These are phyloP conservation scores for Leccinum subgranulosum DNA, from an alignment of 768 basidiomycete species.

Conservation along the genomic window DNA sequence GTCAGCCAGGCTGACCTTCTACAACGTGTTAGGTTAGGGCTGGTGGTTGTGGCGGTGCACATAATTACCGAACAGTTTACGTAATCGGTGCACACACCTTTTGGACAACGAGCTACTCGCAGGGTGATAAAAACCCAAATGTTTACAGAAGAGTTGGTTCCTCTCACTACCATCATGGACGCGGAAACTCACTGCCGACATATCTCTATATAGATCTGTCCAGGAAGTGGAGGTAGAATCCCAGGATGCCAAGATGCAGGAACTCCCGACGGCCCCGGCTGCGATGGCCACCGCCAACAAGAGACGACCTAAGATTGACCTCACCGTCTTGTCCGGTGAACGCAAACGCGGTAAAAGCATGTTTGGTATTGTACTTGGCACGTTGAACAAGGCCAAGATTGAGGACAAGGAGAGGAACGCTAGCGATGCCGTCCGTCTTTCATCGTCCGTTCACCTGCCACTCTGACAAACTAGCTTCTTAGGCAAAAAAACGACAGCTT, in stretches of 20 bases:
- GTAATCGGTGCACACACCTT: conserved; percentile 9
- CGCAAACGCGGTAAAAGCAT: conserved; percentile 85
- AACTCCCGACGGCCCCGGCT: conserved; percentile 43
- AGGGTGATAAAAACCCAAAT: conserved; percentile 33
- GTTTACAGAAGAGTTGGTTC: conserved; percentile 52
- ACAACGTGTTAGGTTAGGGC: neutral
- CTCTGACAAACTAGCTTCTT: conserved; percentile 8
- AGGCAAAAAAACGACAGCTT: conserved; percentile 83
- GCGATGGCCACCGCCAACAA: conserved; percentile 44
- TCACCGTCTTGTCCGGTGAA: conserved; percentile 52
- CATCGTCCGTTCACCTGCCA: neutral
- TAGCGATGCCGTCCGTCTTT: conserved; percentile 69
- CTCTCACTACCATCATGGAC: conserved; percentile 3
- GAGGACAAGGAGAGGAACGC: conserved; percentile 82
- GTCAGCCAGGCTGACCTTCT: neutral
- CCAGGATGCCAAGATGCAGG: conserved; percentile 35
- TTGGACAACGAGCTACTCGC: neutral
- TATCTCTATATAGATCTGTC: conserved; percentile 14
- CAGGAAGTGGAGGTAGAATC: conserved; percentile 34
- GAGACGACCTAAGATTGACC: conserved; percentile 74
- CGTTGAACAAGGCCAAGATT: conserved; percentile 82
- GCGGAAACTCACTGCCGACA: neutral
- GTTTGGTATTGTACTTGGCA: conserved; percentile 81
- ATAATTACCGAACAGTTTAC: conserved; percentile 24
- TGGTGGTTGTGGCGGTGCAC: conserved; percentile 9